Conservation (phyloP, 192 early-diverging fungal species). For the Umbelopsis vinacea region DNA sequence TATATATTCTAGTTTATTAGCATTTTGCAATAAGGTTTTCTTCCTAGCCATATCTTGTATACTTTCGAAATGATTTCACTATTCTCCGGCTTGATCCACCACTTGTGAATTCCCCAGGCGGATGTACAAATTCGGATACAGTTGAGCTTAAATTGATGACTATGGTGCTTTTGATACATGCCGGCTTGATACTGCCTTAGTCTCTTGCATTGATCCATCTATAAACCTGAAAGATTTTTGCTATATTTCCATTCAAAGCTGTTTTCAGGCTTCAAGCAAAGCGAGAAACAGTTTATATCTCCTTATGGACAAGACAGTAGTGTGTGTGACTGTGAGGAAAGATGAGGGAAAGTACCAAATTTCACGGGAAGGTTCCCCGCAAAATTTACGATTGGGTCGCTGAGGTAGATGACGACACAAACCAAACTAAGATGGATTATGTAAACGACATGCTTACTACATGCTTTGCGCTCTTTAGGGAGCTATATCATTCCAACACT, state of each 20-base stretch:
- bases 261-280: neutral
- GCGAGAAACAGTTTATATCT: neutral
- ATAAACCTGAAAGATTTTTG: no score
- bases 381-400: slow-evolving; percentile 16
- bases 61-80: neutral
- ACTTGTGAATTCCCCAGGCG: neutral
- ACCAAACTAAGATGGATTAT: neutral
- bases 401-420: neutral
- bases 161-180: neutral
- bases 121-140: neutral
- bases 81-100: neutral
- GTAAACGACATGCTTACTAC: neutral
- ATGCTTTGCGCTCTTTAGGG: neutral
- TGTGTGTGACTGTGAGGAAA: neutral
- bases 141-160: neutral
- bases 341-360: neutral
- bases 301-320: neutral
- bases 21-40: neutral
- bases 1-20: neutral
- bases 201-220: no score
- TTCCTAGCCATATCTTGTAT: neutral
- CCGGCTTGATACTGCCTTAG: neutral
- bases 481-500: neutral
- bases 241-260: neutral
- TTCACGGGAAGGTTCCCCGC: neutral